Percentiles rank a stretch among this genome's conserved stretches.
These are phyloP conservation scores for Globisporangium radiosum DNA, from an alignment of 352 stramenopile species.

Conservation along the genomic window DNA sequence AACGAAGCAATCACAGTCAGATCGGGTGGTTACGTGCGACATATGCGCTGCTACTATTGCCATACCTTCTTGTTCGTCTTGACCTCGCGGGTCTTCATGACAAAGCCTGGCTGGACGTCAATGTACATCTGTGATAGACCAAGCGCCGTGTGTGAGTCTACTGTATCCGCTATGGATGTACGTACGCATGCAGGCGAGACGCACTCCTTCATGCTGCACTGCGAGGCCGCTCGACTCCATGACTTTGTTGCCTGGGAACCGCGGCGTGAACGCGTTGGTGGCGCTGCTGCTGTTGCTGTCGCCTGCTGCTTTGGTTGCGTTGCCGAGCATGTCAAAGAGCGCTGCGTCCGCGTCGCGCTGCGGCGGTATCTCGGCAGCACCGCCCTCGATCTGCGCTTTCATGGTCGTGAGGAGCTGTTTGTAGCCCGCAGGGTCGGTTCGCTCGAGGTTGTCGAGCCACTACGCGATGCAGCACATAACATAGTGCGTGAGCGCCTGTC, in stretches of 20 bases:
- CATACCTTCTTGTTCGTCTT: slow-evolving; percentile 57
- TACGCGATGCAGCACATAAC: slow-evolving; percentile 8
- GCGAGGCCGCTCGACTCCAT: slow-evolving; percentile 56
- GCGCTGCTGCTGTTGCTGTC: background rate
- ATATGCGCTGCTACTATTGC: no score
- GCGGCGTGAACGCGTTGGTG: slow-evolving; percentile 39
- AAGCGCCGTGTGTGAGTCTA: background rate
- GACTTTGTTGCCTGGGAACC: slow-evolving; percentile 66
- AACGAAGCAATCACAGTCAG: background rate
- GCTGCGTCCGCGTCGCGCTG: slow-evolving; percentile 20
- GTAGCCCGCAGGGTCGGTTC: slow-evolving; percentile 63
- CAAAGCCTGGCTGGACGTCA: slow-evolving; percentile 68
- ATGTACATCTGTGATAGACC: slow-evolving; percentile 47
- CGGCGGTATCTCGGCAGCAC: slow-evolving; percentile 7
- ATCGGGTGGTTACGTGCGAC: no score
- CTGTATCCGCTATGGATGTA: background rate
- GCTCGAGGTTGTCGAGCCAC: slow-evolving; percentile 69
- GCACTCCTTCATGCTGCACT: slow-evolving; percentile 53
- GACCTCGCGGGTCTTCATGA: slow-evolving; percentile 67
- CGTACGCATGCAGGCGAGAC: background rate
- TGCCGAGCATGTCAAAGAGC: slow-evolving; percentile 46
- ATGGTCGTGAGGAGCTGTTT: slow-evolving; percentile 56
- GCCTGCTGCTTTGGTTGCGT: slow-evolving; percentile 3
- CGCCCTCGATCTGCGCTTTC: slow-evolving; percentile 44
- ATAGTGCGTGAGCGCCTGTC: background rate